A percentile compares a stretch with the other conserved stretches of the same genome.
Evolutionary conservation across 495 filamentous ascomycete species (phyloP).

Genomic region (Rhizodiscina lignyota): DNA sequence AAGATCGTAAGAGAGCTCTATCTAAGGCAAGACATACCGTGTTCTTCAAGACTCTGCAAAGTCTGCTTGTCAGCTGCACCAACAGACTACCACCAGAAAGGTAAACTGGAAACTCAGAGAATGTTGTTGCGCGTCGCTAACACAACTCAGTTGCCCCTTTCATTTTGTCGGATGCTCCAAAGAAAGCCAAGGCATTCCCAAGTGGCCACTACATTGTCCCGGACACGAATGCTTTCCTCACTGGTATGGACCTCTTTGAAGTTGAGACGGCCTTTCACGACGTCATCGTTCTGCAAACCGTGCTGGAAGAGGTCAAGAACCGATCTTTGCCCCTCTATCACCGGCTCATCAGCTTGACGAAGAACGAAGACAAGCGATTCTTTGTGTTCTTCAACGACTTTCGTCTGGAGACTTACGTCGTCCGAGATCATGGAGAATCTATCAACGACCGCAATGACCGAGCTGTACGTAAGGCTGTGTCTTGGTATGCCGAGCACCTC

Average conservation of each 20-base stretch:
- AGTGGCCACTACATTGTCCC: conserved; percentile 90
- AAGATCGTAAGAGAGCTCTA: conserved; percentile 97
- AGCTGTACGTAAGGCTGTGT: conserved; percentile 69
- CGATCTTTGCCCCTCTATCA: conserved; percentile 90
- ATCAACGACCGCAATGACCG: conserved; percentile 96
- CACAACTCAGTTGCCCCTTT: conserved; percentile 48
- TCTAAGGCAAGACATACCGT: conserved; percentile 89
- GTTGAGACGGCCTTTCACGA: conserved; percentile 84
- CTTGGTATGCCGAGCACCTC: conserved; percentile 80
- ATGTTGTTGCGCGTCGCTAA: conserved; percentile 7
- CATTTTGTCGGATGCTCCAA: conserved; percentile 72
- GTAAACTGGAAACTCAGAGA: conserved; percentile 25
- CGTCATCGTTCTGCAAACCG: conserved; percentile 85
- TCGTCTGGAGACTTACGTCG: conserved; percentile 73
- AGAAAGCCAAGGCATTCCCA: conserved; percentile 62
- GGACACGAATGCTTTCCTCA: conserved; percentile 90
- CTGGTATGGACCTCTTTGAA: conserved; percentile 93
- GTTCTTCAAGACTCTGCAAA: conserved; percentile 79
- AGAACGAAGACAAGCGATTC: conserved; percentile 88
- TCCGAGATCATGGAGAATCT: conserved; percentile 56
- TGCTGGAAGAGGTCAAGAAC: conserved; percentile 89
- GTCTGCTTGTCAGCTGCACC: conserved; percentile 54
- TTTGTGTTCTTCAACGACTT: conserved; percentile 99
- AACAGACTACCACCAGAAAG: conserved; percentile 56
- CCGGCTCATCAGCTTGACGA: conserved; percentile 72